Evolutionary conservation across 345 rosid genomes (phyloP).

Genomic region (Gossypioides kirkii): DNA sequence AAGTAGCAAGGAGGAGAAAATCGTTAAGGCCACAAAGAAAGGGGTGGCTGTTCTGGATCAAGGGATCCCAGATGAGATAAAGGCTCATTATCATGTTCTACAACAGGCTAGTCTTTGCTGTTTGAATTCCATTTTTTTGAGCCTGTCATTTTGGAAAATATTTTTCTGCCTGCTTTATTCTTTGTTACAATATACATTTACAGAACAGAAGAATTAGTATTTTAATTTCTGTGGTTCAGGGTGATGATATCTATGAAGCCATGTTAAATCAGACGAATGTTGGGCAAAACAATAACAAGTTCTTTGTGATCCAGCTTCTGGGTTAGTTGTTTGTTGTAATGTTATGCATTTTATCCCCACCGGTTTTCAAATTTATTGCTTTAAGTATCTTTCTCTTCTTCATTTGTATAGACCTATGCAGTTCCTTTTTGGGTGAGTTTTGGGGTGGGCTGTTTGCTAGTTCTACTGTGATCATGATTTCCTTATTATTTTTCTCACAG

Average conservation of each 20-base stretch:
- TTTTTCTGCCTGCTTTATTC: neutral
- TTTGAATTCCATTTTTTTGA: neutral
- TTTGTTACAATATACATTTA: neutral
- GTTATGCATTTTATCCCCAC: neutral
- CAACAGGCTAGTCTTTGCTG: constrained; percentile 37
- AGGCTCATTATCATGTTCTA: constrained; percentile 69
- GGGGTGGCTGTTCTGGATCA: constrained; percentile 81
- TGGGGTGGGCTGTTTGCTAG: neutral
- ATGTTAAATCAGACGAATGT: constrained; percentile 82
- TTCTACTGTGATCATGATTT: constrained; percentile 2
- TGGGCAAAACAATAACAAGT: constrained; percentile 73
- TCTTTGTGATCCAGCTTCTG: constrained; percentile 72
- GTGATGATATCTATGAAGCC: constrained; percentile 71
- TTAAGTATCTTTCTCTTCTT: neutral
- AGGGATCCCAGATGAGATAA: constrained; percentile 70
- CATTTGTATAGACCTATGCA: neutral
- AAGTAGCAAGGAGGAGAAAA: constrained; percentile 40
- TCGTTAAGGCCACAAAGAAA: constrained; percentile 62
- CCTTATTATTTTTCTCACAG: constrained; percentile 35
- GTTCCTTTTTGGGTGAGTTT: neutral
- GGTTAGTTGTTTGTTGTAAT: constrained; percentile 37
- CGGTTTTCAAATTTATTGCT: neutral
- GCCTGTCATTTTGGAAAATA: neutral
- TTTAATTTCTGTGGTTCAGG: constrained; percentile 39
- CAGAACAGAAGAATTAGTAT: neutral